Percentiles rank a stretch among this genome's conserved stretches.
Conservation (phyloP, 352 stramenopile species). For the Phytophthora pseudosyringae region DNA sequence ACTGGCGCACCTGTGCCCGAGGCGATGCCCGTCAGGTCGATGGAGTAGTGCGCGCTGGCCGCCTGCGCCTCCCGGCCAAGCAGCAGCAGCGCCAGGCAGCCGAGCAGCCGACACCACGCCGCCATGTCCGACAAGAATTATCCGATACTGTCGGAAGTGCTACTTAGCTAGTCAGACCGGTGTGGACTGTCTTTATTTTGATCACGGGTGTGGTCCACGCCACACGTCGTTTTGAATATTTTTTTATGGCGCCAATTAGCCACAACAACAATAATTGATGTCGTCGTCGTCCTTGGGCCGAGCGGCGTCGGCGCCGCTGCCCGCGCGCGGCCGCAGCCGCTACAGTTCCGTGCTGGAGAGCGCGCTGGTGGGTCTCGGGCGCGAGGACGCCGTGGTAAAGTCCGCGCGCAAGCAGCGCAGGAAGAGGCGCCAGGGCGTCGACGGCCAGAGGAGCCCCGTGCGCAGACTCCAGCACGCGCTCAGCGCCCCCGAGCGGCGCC, state of each 20-base stretch:
- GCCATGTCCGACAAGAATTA: conserved; percentile 24
- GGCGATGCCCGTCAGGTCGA: conserved; percentile 50
- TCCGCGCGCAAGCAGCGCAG: conserved; percentile 36
- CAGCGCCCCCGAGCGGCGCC: conserved; percentile 9
- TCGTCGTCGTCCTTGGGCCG: conserved; percentile 15
- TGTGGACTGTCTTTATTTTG: conserved; percentile 21
- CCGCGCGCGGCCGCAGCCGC: conserved; percentile 8
- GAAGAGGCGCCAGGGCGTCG: conserved; percentile 19
- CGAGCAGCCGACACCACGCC: conserved; percentile 20
- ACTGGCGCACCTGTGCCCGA: conserved; percentile 43
- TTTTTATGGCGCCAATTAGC: neutral
- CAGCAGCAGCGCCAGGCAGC: conserved; percentile 31
- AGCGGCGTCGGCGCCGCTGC: conserved; percentile 25
- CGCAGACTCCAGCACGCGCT: neutral
- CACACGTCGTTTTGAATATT: neutral
- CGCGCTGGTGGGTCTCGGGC: conserved; percentile 34
- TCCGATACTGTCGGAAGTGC: neutral
- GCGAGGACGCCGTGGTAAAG: conserved; percentile 34
- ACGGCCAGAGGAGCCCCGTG: conserved; percentile 1
- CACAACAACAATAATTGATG: neutral
- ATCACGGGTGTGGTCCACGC: neutral
- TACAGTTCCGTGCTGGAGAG: conserved; percentile 45
- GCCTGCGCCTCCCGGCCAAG: conserved; percentile 13
- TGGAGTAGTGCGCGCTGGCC: conserved; percentile 43
- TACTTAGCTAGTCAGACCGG: conserved; percentile 19